These are phyloP conservation scores for Pichia thaimueangensis DNA, from an alignment of 805 yeast species.

Conservation along the genomic window DNA sequence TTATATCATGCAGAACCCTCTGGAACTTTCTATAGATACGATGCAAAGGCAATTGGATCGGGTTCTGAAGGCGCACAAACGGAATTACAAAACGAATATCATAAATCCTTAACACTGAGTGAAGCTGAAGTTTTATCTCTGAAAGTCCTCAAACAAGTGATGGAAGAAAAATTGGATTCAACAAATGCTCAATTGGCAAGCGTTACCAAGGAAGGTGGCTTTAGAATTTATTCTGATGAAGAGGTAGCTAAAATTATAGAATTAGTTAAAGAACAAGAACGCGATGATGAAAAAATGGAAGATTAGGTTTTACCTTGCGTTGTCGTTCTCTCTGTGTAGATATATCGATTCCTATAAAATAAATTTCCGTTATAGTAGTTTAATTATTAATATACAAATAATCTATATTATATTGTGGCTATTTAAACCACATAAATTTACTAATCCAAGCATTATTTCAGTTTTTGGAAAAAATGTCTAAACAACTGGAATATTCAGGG, in stretches of 20 bases:
- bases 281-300: constrained; percentile 28
- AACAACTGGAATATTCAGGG: constrained; percentile 83
- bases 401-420: not conserved
- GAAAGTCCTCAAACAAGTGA: constrained; percentile 90
- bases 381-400: constrained; percentile 2
- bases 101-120: constrained; percentile 78
- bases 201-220: constrained; percentile 82
- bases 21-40: constrained; percentile 95
- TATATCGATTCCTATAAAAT: not conserved
- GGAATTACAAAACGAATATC: constrained; percentile 94
- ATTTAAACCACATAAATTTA: not conserved
- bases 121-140: constrained; percentile 90
- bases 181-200: constrained; percentile 93
- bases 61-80: constrained; percentile 99
- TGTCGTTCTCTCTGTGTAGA: not conserved
- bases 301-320: not conserved
- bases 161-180: constrained; percentile 97
- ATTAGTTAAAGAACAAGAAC: constrained; percentile 63
- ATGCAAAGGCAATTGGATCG: constrained; percentile 98
- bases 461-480: constrained; percentile 45
- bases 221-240: constrained; percentile 74
- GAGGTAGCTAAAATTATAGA: constrained; percentile 79
- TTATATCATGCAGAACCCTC: constrained; percentile 98
- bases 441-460: constrained; percentile 5
- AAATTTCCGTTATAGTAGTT: not conserved